A percentile compares a stretch with the other conserved stretches of the same genome.
These are phyloP conservation scores for Myxozyma kluyveri DNA, from an alignment of 805 yeast species.

Conservation along the genomic window DNA sequence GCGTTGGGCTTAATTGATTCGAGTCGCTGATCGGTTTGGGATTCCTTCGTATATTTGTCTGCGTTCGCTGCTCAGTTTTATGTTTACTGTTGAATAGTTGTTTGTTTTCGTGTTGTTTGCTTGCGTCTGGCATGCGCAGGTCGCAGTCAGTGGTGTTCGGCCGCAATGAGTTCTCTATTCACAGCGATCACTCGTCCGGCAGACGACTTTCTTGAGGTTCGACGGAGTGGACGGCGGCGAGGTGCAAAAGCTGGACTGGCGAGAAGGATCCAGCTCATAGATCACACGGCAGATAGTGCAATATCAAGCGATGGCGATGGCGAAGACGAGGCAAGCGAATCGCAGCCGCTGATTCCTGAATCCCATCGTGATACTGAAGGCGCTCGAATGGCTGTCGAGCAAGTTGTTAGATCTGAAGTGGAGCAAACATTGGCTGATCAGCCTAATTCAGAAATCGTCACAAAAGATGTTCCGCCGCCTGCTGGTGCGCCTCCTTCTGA, in stretches of 20 bases:
- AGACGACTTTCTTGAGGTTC: slow-evolving; percentile 18
- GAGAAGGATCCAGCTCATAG: slow-evolving; percentile 13
- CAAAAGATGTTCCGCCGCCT: background rate
- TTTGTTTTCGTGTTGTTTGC: no score
- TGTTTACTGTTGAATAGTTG: no score
- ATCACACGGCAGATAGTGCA: slow-evolving; percentile 7
- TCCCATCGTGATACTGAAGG: background rate
- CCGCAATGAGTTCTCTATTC: slow-evolving; percentile 19
- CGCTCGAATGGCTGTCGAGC: slow-evolving; percentile 1
- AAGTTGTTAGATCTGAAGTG: background rate
- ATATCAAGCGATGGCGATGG: background rate
- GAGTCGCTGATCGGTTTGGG: no score
- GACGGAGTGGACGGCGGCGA: background rate
- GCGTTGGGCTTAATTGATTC: no score
- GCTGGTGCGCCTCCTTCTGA: background rate
- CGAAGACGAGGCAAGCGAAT: background rate
- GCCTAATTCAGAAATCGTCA: slow-evolving; percentile 6
- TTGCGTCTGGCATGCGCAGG: no score
- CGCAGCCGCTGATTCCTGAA: background rate
- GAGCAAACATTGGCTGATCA: slow-evolving; percentile 4
- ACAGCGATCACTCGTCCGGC: slow-evolving; percentile 29
- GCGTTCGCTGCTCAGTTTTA: no score
- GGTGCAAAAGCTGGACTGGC: slow-evolving; percentile 3
- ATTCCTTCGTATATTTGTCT: no score
- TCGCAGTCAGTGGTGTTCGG: no score